These are phyloP conservation scores for Cercophora newfieldiana DNA, from an alignment of 495 filamentous ascomycete genomes.

Conservation along the genomic window DNA sequence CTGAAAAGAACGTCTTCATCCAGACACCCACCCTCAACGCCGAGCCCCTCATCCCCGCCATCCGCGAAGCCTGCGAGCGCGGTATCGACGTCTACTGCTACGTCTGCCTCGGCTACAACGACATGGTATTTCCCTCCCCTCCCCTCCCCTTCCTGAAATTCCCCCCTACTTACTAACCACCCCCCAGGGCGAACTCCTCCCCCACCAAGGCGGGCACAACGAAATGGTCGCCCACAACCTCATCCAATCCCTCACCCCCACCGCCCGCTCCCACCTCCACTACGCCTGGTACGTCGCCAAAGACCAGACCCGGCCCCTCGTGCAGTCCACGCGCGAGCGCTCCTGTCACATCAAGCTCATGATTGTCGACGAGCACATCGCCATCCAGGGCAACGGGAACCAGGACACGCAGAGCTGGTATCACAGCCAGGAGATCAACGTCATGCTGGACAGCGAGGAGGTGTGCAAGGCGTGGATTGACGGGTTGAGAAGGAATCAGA, in stretches of 20 bases:
- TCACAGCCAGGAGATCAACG: slow-evolving; percentile 73
- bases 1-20: slow-evolving; percentile 63
- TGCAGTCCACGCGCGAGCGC: slow-evolving; percentile 60
- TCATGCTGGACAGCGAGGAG: slow-evolving; percentile 63
- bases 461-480: slow-evolving; percentile 65
- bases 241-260: slow-evolving; percentile 49
- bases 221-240: slow-evolving; percentile 64
- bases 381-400: slow-evolving; percentile 73
- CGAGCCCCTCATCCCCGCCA: slow-evolving; percentile 60
- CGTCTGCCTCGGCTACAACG: slow-evolving; percentile 76
- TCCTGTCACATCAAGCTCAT: slow-evolving; percentile 76
- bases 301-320: slow-evolving; percentile 66
- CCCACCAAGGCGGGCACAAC: slow-evolving; percentile 74
- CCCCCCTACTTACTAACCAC: background rate
- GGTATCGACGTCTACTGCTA: slow-evolving; percentile 68
- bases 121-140: slow-evolving; percentile 46
- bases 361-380: slow-evolving; percentile 67
- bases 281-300: slow-evolving; percentile 70
- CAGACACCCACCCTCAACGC: slow-evolving; percentile 78
- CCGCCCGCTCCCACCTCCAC: slow-evolving; percentile 52
- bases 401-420: slow-evolving; percentile 81
- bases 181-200: slow-evolving; percentile 65
- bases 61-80: slow-evolving; percentile 62
- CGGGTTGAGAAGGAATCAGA: slow-evolving; percentile 66
- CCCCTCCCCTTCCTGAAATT: background rate